phyloP scores from a whole-genome alignment of 805 yeast species.

The Sugiyamaella smithiae region DNA sequence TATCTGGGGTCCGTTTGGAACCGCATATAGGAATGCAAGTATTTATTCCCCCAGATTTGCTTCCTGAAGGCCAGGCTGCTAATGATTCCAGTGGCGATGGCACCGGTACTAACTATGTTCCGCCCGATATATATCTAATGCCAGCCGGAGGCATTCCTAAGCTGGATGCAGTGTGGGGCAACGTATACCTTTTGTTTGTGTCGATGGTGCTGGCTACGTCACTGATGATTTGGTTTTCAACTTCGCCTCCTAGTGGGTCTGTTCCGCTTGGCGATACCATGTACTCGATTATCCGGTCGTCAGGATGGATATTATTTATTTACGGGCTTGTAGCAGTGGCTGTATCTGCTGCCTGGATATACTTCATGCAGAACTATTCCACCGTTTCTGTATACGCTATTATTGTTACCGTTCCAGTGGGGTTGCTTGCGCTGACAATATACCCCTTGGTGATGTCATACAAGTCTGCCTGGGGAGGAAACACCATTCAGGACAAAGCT shows the following conservation, averaged over 20 bases:
- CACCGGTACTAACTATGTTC: constrained; percentile 5
- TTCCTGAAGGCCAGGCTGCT: constrained; percentile 9
- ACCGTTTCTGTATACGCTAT: constrained; percentile 27
- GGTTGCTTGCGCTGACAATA: constrained; percentile 26
- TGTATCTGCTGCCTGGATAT: constrained; percentile 31
- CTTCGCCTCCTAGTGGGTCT: constrained; percentile 24
- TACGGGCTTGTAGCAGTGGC: constrained; percentile 27
- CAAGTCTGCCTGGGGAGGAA: constrained; percentile 31
- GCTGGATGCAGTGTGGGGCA: constrained; percentile 29
- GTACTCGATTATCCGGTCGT: constrained; percentile 27
- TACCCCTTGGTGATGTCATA: constrained; percentile 34
- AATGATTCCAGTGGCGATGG: not conserved
- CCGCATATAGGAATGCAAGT: constrained; percentile 8
- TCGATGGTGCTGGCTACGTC: constrained; percentile 32
- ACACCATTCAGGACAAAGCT: constrained; percentile 30
- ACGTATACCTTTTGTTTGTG: constrained; percentile 26
- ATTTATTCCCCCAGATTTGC: constrained; percentile 10
- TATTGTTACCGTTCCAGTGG: constrained; percentile 31
- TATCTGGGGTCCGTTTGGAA: not conserved
- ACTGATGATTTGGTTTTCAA: constrained; percentile 29
- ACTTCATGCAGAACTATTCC: constrained; percentile 28
- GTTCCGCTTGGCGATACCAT: constrained; percentile 31
- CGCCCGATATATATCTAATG: constrained; percentile 14
- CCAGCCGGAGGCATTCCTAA: constrained; percentile 12
- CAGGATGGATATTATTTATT: constrained; percentile 24